Conservation (phyloP, 176 grass and related monocot species). For the Bonia amplexicaulis region DNA sequence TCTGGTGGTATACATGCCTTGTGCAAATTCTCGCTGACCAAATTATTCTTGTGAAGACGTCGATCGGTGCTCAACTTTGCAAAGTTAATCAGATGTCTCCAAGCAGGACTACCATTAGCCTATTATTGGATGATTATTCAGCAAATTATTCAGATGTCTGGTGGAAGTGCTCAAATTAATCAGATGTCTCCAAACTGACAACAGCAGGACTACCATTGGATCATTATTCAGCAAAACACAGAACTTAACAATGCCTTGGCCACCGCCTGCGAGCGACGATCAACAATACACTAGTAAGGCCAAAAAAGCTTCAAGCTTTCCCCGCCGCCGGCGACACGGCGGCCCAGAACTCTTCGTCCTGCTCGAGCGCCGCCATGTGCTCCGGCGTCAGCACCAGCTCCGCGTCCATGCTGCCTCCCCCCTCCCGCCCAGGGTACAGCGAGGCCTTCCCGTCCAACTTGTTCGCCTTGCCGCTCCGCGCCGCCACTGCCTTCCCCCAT, state of each 20-base stretch:
- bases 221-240: no score
- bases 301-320: not conserved
- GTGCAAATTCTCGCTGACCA: not conserved
- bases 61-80: no score
- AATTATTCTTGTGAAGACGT: no score
- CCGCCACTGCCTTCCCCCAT: conserved; percentile 53
- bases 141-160: no score
- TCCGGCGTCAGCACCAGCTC: conserved; percentile 47
- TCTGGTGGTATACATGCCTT: not conserved
- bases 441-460: conserved; percentile 59
- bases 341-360: conserved; percentile 56
- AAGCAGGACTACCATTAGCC: no score
- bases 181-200: no score
- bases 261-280: not conserved
- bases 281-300: not conserved
- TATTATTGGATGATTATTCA: no score
- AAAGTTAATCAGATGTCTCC: no score
- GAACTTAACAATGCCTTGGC: no score
- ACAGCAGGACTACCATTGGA: no score
- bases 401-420: conserved; percentile 40
- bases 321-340: conserved; percentile 1
- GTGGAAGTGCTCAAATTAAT: no score
- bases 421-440: conserved; percentile 45
- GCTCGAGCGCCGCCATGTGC: conserved; percentile 46
- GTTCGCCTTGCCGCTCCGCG: conserved; percentile 53